Conservation (phyloP, 805 yeast genomes). For the Pichia gijzeniarum region DNA sequence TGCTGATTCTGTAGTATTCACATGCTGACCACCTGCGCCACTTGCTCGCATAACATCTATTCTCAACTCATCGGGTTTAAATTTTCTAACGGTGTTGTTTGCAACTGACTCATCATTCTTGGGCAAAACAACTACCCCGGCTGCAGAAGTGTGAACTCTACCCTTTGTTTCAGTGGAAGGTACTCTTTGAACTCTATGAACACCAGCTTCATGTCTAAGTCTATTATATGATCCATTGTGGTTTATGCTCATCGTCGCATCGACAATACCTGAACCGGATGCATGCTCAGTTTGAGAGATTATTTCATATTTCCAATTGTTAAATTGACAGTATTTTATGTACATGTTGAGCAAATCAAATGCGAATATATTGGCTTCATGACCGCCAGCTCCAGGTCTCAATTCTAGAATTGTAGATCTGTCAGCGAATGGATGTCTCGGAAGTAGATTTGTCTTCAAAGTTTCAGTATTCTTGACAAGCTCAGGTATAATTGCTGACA, state of each 20-base stretch:
- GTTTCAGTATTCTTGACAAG: conserved; percentile 36
- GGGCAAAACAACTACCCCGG: conserved; percentile 92
- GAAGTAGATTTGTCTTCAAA: conserved; percentile 58
- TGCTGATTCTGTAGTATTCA: conserved; percentile 95
- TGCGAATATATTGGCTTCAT: conserved; percentile 86
- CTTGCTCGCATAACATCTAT: conserved; percentile 97
- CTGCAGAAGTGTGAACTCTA: conserved; percentile 90
- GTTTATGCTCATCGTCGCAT: conserved; percentile 69
- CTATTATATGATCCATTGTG: conserved; percentile 70
- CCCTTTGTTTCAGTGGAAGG: conserved; percentile 95
- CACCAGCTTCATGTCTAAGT: conserved; percentile 85
- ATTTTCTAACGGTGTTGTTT: conserved; percentile 41
- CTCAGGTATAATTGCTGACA: conserved; percentile 38
- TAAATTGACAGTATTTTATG: conserved; percentile 54
- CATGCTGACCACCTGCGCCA: conserved; percentile 98
- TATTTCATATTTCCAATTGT: conserved; percentile 61
- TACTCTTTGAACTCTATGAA: conserved; percentile 90
- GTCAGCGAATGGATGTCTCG: conserved; percentile 71
- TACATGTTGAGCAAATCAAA: conserved; percentile 80
- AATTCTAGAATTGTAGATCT: conserved; percentile 76
- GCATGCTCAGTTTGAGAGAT: conserved; percentile 51
- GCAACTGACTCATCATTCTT: conserved; percentile 47
- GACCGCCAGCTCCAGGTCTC: conserved; percentile 95
- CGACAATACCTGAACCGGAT: conserved; percentile 62
- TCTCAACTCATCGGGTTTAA: conserved; percentile 81